These are phyloP conservation scores for Suillus bovinus DNA, from an alignment of 768 basidiomycete genomes.

Conservation along the genomic window DNA sequence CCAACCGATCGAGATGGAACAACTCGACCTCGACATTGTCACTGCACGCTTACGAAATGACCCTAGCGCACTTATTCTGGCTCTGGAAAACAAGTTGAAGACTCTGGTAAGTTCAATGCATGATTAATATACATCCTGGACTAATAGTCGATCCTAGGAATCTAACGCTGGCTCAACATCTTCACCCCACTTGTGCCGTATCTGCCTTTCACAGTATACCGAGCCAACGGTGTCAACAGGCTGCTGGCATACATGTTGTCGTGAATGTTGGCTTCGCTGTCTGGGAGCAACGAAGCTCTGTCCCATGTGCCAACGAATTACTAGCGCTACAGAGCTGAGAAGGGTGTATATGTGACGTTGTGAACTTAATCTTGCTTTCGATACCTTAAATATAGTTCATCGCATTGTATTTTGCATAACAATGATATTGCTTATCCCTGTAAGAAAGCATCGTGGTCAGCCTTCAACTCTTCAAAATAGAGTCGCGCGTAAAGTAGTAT, in stretches of 20 bases:
- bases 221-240: slow-evolving; percentile 83
- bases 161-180: background rate
- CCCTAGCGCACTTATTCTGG: slow-evolving; percentile 46
- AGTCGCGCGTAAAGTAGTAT: slow-evolving; percentile 23
- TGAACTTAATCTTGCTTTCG: background rate
- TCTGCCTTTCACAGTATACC: slow-evolving; percentile 75
- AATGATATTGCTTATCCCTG: background rate
- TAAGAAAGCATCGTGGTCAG: background rate
- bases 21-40: slow-evolving; percentile 49
- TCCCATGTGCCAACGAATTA: slow-evolving; percentile 87
- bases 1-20: slow-evolving; percentile 44
- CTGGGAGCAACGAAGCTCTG: slow-evolving; percentile 80
- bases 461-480: background rate
- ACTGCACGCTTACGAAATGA: slow-evolving; percentile 51
- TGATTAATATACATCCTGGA: background rate
- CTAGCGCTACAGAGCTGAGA: slow-evolving; percentile 70
- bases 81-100: slow-evolving; percentile 63
- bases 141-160: slow-evolving; percentile 1
- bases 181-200: slow-evolving; percentile 65
- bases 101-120: slow-evolving; percentile 45
- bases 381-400: background rate
- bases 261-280: slow-evolving; percentile 83
- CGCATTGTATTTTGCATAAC: background rate
- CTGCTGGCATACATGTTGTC: slow-evolving; percentile 87
- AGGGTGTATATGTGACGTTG: slow-evolving; percentile 65